phyloP scores from a whole-genome alignment of 164 flowering plant species.

The Chloranthus sessilifolius region DNA sequence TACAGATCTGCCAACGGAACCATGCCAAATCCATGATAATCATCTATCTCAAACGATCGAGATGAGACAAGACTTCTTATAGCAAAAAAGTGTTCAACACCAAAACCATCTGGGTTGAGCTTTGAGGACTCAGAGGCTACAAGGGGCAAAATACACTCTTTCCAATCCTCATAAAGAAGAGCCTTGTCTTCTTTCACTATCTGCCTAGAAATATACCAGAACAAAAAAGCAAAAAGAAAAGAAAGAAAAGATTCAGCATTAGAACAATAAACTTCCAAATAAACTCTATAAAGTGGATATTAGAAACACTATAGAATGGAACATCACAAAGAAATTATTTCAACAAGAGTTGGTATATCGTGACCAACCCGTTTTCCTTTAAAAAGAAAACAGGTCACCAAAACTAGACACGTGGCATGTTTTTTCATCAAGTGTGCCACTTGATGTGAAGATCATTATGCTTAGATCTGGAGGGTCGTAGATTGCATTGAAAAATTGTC shows the following conservation, averaged over 20 bases:
- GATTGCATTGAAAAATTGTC: too few relatives aligned
- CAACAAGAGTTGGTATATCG: too few relatives aligned
- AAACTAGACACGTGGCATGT: too few relatives aligned
- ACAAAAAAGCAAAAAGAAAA: neutral
- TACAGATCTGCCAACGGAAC: conserved; percentile 97
- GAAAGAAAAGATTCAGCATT: neutral
- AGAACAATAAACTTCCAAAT: neutral
- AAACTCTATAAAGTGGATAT: neutral
- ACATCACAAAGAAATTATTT: conserved; percentile 1
- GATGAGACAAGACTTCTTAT: conserved; percentile 86
- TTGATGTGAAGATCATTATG: too few relatives aligned
- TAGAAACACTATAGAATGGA: neutral
- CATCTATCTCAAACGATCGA: conserved; percentile 79
- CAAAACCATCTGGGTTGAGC: conserved; percentile 46
- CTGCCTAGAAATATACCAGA: conserved; percentile 56
- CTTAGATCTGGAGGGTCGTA: too few relatives aligned
- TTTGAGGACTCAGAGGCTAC: conserved; percentile 26
- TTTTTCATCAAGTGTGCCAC: too few relatives aligned
- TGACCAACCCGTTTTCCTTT: too few relatives aligned
- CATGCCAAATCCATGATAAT: conserved; percentile 93
- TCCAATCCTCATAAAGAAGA: conserved; percentile 80
- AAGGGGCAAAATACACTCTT: conserved; percentile 73
- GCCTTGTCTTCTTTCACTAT: conserved; percentile 69
- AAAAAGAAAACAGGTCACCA: too few relatives aligned
- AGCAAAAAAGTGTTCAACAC: conserved; percentile 63